Base-by-base conservation (phyloP, 176 grass and related monocot species). In the Guadua angustifolia region DNA sequence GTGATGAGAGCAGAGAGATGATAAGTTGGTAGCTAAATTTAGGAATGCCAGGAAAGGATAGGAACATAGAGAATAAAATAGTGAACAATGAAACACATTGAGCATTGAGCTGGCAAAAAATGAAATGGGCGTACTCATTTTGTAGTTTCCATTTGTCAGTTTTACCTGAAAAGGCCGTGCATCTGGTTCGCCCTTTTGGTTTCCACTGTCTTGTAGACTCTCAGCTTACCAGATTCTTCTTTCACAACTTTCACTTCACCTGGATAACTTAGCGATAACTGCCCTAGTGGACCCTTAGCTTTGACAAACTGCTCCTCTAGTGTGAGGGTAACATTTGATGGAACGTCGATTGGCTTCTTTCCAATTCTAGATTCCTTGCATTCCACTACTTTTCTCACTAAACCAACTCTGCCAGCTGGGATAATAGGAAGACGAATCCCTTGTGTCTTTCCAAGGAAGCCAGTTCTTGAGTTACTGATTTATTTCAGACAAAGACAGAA, bases 111-210 rank as follows among this genome's bases (percentile, higher is more conserved):
- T 29, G 68, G 29, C 2, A 15, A 29, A 17, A 72, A 39, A 46
- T 11, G 8, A 82, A 84, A 81, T 25, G 42, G 16, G n/a, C 17
- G 44, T 60, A 25, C 5, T 40, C n/a, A 68, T 66, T 61, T 52
- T 79, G 7, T 21, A 69, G 26, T 25, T 69, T 68, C 66, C 57
- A 38, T 18, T 38, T 25, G 55, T 36, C 14, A 6, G 58, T 62
- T 55, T 83, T 86, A 99, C 96, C 96, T 99, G 91, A 95, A 99
- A 88, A 99, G 96, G 18, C 96, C 96, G 19, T 99, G 96, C 93
- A 99, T 95, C 82, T 95, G 88, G 75, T 95, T 95, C 7, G 96
- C 93, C 66, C 83, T 86, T 69, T 92, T 93, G 58, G 93, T 95
- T 79, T 99, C 96, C 4, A 82, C 69, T 66, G 91, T 85, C 71